Evolutionary conservation across 2,329 filamentous ascomycete species (phyloP), one percentile per base, ranked within the genome.

Genomic region (Didymella sp.): DNA sequence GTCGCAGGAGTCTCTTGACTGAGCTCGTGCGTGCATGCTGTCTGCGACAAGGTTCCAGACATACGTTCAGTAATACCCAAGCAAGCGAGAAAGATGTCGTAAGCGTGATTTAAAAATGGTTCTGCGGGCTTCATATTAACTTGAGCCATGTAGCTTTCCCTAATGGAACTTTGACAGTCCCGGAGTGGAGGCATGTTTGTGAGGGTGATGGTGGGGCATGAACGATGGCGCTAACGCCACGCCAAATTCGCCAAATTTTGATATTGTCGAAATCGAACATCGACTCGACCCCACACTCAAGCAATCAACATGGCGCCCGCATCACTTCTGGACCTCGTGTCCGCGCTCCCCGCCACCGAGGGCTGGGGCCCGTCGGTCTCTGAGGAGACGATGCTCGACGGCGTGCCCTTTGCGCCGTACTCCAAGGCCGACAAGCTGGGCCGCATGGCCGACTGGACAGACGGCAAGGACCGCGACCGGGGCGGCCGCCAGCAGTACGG

Each of bases 381-480:
- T 59, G 87, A 82, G 70, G 91, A 96, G 77, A 96, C 91, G 63
- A 96, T 91, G 61, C 86, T 98, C 72, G 89, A 96, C 76, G 95
- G 95, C 76, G 92, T 98, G 46, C 95, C 95, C 35, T 99, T 97
- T 78, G 95, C 95, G 70, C 95, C 95, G 60, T 99, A 95, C 84
- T 97, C 93, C 67, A 99, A 99, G 81, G 92, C 92, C 76, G 95
- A 99, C 83, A 98, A 97, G 85, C 84, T 99, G 59, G 95, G 95
- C 74, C 93, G 95, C 77, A 98, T 99, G 93, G 95, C 95, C 60
- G 95, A 99, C 83, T 99, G 95, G 95, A 96, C 93, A 44, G 95
- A 97, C 75, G 88, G 90, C 77, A 97, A 97, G 81, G 85, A 87
- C 67, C 75, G 82, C 52, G 91, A 95, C 59, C 83, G 92, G 72